These are phyloP conservation scores for Acanthochlamys bracteata DNA, from an alignment of 106 monocot genomes.

Conservation along the genomic window DNA sequence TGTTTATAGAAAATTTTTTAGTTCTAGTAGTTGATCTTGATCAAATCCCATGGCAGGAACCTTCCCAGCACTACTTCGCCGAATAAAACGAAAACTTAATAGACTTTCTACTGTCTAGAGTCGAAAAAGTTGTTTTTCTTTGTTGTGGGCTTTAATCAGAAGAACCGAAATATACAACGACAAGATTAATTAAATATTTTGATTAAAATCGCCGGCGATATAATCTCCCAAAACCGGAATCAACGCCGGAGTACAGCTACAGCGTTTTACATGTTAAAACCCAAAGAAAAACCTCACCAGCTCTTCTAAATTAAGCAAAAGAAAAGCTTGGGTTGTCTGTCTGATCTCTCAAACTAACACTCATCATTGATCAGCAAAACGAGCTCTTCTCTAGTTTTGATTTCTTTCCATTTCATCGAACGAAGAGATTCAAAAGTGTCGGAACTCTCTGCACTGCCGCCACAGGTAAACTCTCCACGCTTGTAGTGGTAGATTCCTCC, in stretches of 20 bases:
- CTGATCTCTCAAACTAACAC: background rate
- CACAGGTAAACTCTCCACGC: conserved; percentile 8
- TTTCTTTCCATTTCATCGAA: background rate
- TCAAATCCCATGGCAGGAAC: background rate
- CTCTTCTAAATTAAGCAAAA: background rate
- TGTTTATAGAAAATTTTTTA: background rate
- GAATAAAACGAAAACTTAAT: background rate
- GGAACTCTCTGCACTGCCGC: conserved; percentile 4
- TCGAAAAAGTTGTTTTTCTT: background rate
- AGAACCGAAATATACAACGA: background rate
- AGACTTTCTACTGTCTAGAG: background rate
- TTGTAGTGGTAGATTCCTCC: conserved; percentile 36
- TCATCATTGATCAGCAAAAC: no score
- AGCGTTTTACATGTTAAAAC: background rate
- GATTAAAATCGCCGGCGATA: background rate
- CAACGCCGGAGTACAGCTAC: conserved; percentile 3
- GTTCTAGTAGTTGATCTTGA: background rate
- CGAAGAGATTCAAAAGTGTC: conserved; percentile 30
- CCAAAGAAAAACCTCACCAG: background rate
- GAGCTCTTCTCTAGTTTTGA: no score
- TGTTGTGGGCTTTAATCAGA: background rate
- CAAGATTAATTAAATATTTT: background rate
- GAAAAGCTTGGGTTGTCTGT: background rate
- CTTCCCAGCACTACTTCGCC: background rate
- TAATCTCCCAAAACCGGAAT: conserved; percentile 11